Percentiles rank a stretch among this genome's conserved stretches.
Evolutionary conservation across 1,284 basidiomycete species (phyloP).

Genomic region (Ustilago shanxiensis): DNA sequence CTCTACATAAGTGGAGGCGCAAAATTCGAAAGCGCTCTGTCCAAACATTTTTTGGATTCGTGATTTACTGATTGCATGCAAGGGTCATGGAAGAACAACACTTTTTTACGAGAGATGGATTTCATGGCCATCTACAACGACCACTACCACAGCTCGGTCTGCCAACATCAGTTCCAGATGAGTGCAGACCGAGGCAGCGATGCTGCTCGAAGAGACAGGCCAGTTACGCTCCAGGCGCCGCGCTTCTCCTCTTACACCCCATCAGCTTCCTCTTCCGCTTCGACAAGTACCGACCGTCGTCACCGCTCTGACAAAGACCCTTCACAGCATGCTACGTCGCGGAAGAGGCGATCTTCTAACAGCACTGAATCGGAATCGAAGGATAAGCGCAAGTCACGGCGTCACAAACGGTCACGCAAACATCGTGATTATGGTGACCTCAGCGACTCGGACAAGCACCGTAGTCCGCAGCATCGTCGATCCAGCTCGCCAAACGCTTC

Average conservation of each 20-base stretch:
- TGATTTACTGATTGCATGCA: too few species aligned
- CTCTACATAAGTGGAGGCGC: slow-evolving; percentile 3
- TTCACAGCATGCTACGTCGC: neutral
- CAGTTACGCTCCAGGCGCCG: slow-evolving; percentile 4
- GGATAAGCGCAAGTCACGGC: neutral
- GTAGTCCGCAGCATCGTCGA: neutral
- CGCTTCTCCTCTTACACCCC: slow-evolving; percentile 18
- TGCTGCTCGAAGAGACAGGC: neutral
- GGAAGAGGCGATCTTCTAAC: neutral
- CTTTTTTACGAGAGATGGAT: too few species aligned
- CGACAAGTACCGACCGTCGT: slow-evolving; percentile 1
- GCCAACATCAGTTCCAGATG: slow-evolving; percentile 20
- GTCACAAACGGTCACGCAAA: neutral
- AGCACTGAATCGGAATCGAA: neutral
- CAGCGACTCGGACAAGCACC: neutral
- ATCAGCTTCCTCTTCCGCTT: neutral
- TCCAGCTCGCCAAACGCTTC: neutral
- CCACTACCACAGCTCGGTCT: slow-evolving; percentile 24
- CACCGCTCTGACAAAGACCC: neutral
- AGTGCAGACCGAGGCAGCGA: slow-evolving; percentile 26
- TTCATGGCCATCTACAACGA: too few species aligned
- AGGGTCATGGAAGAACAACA: too few species aligned
- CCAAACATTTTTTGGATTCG: too few species aligned
- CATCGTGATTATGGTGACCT: neutral
- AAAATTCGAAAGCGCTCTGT: neutral